These are phyloP conservation scores for Nyssa sinensis DNA, from an alignment of 148 eudicot species.

Conservation along the genomic window DNA sequence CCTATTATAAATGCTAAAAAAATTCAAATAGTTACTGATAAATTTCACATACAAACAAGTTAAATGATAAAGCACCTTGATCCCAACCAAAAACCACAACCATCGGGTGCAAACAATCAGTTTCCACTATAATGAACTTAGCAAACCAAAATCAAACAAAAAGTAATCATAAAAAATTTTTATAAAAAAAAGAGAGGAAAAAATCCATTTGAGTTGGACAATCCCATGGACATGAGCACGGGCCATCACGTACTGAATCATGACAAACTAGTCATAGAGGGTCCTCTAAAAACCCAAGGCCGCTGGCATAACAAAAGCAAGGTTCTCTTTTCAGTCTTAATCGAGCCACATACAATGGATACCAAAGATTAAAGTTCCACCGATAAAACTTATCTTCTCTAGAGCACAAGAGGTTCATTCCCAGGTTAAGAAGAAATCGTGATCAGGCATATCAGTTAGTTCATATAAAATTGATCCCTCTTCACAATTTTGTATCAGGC, in stretches of 20 bases:
- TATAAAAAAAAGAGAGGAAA: too few species aligned
- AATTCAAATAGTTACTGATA: too few species aligned
- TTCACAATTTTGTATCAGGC: background rate
- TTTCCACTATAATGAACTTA: background rate
- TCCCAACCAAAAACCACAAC: background rate
- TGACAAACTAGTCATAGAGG: background rate
- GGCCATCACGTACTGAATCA: background rate
- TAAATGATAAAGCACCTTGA: background rate
- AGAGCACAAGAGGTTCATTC: background rate
- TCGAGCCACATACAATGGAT: too few species aligned
- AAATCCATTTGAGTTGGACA: background rate
- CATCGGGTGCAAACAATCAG: background rate
- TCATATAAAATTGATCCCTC: background rate
- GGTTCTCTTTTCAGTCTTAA: too few species aligned
- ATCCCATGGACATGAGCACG: background rate
- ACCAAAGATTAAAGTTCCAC: too few species aligned
- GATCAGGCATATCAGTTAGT: background rate
- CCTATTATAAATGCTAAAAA: constrained; percentile 11
- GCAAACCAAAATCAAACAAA: background rate
- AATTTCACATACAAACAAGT: background rate
- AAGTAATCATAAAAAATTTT: too few species aligned
- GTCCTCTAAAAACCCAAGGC: background rate
- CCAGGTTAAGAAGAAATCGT: background rate
- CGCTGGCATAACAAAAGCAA: too few species aligned
- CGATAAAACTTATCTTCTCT: too few species aligned